Evolutionary conservation across 371 early-diverging fungal genomes (phyloP), one percentile per base, ranked within the genome.

Genomic region (Haplosporangium sp.): DNA sequence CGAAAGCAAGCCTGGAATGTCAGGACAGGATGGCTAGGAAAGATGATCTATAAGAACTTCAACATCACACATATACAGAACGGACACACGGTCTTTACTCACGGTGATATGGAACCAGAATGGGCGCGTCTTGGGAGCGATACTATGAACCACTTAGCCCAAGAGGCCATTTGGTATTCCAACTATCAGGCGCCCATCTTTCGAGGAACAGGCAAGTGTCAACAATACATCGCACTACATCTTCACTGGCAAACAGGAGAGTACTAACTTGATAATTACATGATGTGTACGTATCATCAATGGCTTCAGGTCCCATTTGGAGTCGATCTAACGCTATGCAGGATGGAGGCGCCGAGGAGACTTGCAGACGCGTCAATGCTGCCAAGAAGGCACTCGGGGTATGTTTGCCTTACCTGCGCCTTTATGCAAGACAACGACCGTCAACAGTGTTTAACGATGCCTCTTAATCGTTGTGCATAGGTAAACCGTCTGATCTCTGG

Each of bases 401-500:
- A 64, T 45, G 71, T 36, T 20, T 5, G 5, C 1, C 14, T 23
- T n/a, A 21, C 43, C 40, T n/a, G 8, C 40, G 9, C 46, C 21
- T 53, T 37, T 55, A 37, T 14, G 46, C 18, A 16, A 14, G 38
- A 8, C 36, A 18, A 16, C 13, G 9, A 16, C 3, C 5, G 47
- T 43, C 21, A 40, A 46, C 29, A 43, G 45, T 37, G 37, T 13
- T 41, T 42, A n/a, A 13, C 20, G 13, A 40, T 8, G 40, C 6
- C 6, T 13, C 38, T 45, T 40, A 23, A 42, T 59, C n/a, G 3
- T 20, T 57, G 3, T 47, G 20, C 46, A 5, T 51, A 87, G 84
- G 93, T 91, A 3, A 88, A 89, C 64, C 83, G 94, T 4, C 92
- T 95, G 87, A 89, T 94, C 2, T 83, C 93, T 36, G 95, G 93